A percentile compares a stretch with the other conserved stretches of the same genome.
Conservation (phyloP, 2,329 filamentous ascomycete species). For the Exophiala sp. region DNA sequence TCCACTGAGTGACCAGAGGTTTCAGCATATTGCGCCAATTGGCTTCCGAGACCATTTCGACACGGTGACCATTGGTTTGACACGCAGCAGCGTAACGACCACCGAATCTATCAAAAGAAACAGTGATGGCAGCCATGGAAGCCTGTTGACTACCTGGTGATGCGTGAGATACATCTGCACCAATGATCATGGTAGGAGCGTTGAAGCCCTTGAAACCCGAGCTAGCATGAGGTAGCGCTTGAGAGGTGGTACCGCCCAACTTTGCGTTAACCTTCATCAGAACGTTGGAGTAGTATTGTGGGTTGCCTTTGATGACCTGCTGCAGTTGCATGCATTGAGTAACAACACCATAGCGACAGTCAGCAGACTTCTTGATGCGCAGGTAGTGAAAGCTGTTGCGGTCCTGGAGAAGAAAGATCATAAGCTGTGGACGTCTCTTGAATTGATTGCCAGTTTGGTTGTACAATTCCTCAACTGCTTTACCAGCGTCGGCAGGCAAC, state of each 20-base stretch:
- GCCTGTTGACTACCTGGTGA: slow-evolving; percentile 61
- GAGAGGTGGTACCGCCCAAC: slow-evolving; percentile 74
- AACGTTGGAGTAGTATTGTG: slow-evolving; percentile 90
- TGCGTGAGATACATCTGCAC: slow-evolving; percentile 85
- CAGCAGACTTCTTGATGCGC: slow-evolving; percentile 82
- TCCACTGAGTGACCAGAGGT: slow-evolving; percentile 64
- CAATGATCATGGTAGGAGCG: slow-evolving; percentile 74
- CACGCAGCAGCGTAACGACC: slow-evolving; percentile 75
- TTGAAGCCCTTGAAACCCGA: slow-evolving; percentile 32
- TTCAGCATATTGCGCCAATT: slow-evolving; percentile 67
- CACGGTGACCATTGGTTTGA: slow-evolving; percentile 77
- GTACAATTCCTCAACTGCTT: slow-evolving; percentile 56
- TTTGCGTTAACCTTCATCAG: slow-evolving; percentile 97
- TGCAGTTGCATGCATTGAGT: slow-evolving; percentile 75
- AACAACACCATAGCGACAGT: slow-evolving; percentile 78
- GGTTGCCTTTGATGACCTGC: slow-evolving; percentile 66
- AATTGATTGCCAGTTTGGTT: slow-evolving; percentile 53
- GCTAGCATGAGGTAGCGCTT: slow-evolving; percentile 40
- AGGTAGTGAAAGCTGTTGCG: slow-evolving; percentile 72
- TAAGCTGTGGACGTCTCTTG: slow-evolving; percentile 63
- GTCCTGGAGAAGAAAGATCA: slow-evolving; percentile 73
- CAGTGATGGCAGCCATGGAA: slow-evolving; percentile 84
- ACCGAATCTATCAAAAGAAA: slow-evolving; percentile 68
- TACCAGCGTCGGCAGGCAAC: slow-evolving; percentile 45
- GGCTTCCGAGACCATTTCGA: slow-evolving; percentile 69